phyloP scores from a whole-genome alignment of 2,329 filamentous ascomycete species.

The Ascochyta pisi region DNA sequence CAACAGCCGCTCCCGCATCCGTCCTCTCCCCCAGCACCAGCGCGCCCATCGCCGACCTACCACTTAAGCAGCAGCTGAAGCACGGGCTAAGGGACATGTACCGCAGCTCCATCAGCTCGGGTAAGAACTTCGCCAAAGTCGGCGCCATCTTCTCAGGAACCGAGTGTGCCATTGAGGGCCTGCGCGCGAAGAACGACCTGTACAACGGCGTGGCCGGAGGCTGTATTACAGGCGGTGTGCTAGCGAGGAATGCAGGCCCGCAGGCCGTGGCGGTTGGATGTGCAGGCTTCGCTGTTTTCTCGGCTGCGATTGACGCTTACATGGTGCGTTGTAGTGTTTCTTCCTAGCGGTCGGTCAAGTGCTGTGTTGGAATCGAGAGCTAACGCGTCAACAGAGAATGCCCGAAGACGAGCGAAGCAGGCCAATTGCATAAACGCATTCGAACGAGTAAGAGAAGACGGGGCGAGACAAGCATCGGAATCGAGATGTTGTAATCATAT shows the following conservation, averaged over 20 bases:
- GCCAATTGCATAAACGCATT: constrained; percentile 42
- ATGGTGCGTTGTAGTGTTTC: constrained; percentile 62
- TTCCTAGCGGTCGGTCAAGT: background rate
- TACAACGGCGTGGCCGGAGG: constrained; percentile 86
- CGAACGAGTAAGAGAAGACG: background rate
- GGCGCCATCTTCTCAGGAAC: constrained; percentile 90
- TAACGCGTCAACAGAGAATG: constrained; percentile 38
- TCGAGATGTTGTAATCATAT: constrained; percentile 19
- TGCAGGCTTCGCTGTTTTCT: constrained; percentile 92
- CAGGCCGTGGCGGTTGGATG: constrained; percentile 88
- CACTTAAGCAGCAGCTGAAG: constrained; percentile 81
- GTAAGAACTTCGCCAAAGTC: constrained; percentile 93
- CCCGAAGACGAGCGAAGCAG: constrained; percentile 51
- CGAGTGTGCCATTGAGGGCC: constrained; percentile 93
- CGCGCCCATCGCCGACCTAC: constrained; percentile 66
- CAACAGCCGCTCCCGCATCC: constrained; percentile 54
- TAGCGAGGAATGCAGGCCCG: constrained; percentile 86
- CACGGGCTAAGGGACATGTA: constrained; percentile 96
- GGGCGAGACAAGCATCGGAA: background rate
- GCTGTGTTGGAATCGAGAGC: background rate
- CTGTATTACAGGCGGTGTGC: constrained; percentile 86
- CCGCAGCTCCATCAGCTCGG: constrained; percentile 76
- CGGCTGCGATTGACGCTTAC: constrained; percentile 88
- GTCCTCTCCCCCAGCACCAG: constrained; percentile 46
- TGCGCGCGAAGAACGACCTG: constrained; percentile 92